Evolutionary conservation across 371 early-diverging fungal species (phyloP), one percentile per base, ranked within the genome.

Genomic region (Mucor velutinosus): DNA sequence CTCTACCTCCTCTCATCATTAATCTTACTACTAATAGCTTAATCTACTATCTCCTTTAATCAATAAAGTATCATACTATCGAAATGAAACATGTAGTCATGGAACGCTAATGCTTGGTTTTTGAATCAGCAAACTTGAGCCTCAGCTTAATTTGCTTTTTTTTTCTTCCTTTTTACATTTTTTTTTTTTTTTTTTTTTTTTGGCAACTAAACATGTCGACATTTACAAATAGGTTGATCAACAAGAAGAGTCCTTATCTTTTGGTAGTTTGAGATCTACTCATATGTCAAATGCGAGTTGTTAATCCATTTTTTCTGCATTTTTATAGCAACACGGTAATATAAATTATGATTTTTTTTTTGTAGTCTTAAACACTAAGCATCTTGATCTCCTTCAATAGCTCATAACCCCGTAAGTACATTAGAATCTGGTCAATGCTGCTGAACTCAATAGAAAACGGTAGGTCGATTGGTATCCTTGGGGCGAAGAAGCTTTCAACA

Each of bases 401-500:
- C 83, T 21, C 80, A 82, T 60, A 82, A 82, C 60, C 83, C 83
- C 12, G 83, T 81, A 72, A 53, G 70, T 58, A 21, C n/a, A 39
- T 29, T 3, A 17, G 19, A 8, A 7, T 11, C 29, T 21, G 6
- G 4, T 47, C 12, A 51, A 25, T 37, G 37, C 37, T 14, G 14
- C 8, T 1, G 10, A 51, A 19, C 21, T 51, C 51, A 25, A 51
- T 11, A 15, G 15, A 30, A 7, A 21, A 14, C 10, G 6, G 35
- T 27, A 83, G 72, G 89, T 91, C 12, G 87, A 91, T 69, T 91
- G 91, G 91, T 88, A 80, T 76, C 89, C 91, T 30, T 91, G 91
- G 91, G 83, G 88, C 5, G 76, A 87, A 70, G 89, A 88, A 69
- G 91, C 91, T 4, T 89, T 91, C 65, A 62, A 72, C 11, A 77